These are phyloP conservation scores for Rubroshorea leprosula DNA, from an alignment of 345 rosid genomes.

Conservation along the genomic window DNA sequence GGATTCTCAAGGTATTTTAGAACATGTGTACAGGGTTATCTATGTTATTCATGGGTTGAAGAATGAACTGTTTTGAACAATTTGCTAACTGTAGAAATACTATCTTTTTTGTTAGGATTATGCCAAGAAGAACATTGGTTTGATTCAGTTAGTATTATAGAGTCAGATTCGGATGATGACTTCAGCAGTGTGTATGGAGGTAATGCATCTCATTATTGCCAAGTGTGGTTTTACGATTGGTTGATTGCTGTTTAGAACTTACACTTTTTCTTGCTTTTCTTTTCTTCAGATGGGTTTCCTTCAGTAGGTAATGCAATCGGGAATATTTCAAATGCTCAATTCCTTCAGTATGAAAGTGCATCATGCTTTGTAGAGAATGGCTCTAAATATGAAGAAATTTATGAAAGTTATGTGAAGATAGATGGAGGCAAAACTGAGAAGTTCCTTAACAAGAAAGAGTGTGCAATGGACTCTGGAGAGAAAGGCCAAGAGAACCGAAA, in stretches of 20 bases:
- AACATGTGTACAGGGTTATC: too few species aligned
- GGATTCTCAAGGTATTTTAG: too few species aligned
- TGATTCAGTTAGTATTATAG: conserved; percentile 68
- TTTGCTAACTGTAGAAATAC: conserved; percentile 9
- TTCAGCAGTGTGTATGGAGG: conserved; percentile 71
- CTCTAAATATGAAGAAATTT: conserved; percentile 60
- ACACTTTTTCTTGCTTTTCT: neutral
- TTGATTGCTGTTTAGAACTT: neutral
- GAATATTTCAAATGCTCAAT: conserved; percentile 43
- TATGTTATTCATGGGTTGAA: too few species aligned
- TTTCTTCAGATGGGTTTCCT: conserved; percentile 50
- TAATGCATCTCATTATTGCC: conserved; percentile 16
- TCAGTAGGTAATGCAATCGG: conserved; percentile 28
- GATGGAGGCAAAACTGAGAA: conserved; percentile 18
- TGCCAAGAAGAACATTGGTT: conserved; percentile 73
- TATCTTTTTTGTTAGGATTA: conserved; percentile 24
- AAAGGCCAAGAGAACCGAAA: conserved; percentile 22
- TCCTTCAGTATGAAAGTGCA: conserved; percentile 68
- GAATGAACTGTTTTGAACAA: neutral
- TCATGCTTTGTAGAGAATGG: conserved; percentile 45
- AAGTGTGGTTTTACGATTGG: neutral
- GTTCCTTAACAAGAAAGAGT: conserved; percentile 14
- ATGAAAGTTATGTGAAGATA: conserved; percentile 52
- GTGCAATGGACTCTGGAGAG: conserved; percentile 14
- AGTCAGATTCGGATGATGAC: conserved; percentile 85